A percentile compares a stretch with the other conserved stretches of the same genome.
Evolutionary conservation across 257 asterid species (phyloP).

Genomic region (Capsicum rhomboideum): DNA sequence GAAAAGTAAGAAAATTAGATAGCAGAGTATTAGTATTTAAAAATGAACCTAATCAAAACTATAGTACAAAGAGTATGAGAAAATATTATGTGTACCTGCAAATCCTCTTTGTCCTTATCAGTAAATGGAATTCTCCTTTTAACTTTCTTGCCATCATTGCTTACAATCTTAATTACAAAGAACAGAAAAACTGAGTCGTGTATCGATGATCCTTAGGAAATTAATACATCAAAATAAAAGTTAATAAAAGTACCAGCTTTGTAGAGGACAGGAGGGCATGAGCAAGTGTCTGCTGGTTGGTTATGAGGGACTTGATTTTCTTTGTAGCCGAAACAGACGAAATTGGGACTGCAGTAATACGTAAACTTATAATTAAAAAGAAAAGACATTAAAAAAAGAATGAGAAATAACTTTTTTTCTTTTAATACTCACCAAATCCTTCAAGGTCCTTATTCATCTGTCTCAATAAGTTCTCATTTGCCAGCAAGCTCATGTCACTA

Average conservation of each 20-base stretch:
- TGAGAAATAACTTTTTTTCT: background rate
- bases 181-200: background rate
- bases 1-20: background rate
- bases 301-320: constrained; percentile 82
- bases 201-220: background rate
- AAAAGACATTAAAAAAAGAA: background rate
- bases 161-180: constrained; percentile 41
- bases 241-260: constrained; percentile 43
- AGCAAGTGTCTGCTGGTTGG: constrained; percentile 58
- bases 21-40: background rate
- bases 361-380: no score
- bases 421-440: constrained; percentile 63
- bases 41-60: background rate
- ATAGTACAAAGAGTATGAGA: background rate
- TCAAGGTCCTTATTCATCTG: constrained; percentile 78
- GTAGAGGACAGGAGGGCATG: constrained; percentile 76
- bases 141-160: constrained; percentile 88
- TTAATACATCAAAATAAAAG: background rate
- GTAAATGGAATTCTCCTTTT: constrained; percentile 60
- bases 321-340: constrained; percentile 66
- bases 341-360: constrained; percentile 52
- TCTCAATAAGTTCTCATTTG: constrained; percentile 75
- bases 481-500: constrained; percentile 93
- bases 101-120: constrained; percentile 82
- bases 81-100: constrained; percentile 42